These are phyloP conservation scores for Aquilaria yunnanensis DNA, from an alignment of 345 rosid genomes.

Conservation along the genomic window DNA sequence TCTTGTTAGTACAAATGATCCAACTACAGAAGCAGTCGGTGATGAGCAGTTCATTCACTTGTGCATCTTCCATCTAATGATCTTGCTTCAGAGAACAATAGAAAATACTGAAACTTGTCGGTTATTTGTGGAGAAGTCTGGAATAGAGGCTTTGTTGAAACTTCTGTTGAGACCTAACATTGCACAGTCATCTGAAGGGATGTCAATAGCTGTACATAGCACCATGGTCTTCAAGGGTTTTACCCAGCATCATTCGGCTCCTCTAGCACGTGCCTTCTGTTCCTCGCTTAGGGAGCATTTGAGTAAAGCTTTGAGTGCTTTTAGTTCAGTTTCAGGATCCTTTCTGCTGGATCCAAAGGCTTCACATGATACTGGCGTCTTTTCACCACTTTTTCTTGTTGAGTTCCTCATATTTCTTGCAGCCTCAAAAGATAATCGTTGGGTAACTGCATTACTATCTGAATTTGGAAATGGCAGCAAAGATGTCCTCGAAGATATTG, in stretches of 20 bases:
- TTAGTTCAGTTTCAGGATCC: conserved; percentile 45
- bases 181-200: conserved; percentile 94
- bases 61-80: conserved; percentile 88
- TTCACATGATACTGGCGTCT: conserved; percentile 48
- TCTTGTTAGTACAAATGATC: conserved; percentile 41
- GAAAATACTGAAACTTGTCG: conserved; percentile 93
- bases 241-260: conserved; percentile 85
- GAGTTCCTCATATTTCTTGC: conserved; percentile 93
- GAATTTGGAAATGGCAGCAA: conserved; percentile 82
- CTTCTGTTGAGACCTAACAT: conserved; percentile 79
- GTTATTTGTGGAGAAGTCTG: conserved; percentile 90
- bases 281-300: conserved; percentile 70
- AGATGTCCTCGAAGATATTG: conserved; percentile 84
- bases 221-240: conserved; percentile 97
- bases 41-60: conserved; percentile 85
- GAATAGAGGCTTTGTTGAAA: conserved; percentile 83
- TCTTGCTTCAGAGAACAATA: conserved; percentile 88
- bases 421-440: conserved; percentile 90
- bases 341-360: conserved; percentile 67
- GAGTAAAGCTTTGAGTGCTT: conserved; percentile 58
- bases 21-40: conserved; percentile 40
- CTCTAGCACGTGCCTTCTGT: conserved; percentile 90
- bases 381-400: conserved; percentile 79
- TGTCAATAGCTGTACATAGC: conserved; percentile 92
- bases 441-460: conserved; percentile 82